A percentile compares a stretch with the other conserved stretches of the same genome.
phyloP scores from a whole-genome alignment of 305 asterid species.

The Fraxinus angustifolia region DNA sequence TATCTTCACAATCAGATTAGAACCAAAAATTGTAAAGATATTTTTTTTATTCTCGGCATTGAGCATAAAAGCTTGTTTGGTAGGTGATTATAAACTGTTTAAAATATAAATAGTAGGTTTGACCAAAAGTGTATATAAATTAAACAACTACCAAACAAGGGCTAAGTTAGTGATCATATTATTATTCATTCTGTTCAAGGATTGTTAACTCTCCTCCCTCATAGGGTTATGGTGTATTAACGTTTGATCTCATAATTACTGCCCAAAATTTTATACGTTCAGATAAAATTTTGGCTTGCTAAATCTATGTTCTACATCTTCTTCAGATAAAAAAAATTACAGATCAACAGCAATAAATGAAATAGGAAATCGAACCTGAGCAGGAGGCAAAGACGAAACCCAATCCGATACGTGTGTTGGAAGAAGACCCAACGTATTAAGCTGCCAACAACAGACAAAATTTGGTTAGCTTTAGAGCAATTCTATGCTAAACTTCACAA shows the following conservation, averaged over 20 bases:
- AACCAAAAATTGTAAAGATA: neutral
- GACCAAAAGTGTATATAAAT: neutral
- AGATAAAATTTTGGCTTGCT: neutral
- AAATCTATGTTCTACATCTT: neutral
- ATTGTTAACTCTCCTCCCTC: neutral
- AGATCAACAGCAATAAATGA: neutral
- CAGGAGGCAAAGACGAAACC: conserved; percentile 96
- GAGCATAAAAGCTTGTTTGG: neutral
- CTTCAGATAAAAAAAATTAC: neutral
- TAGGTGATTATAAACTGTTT: neutral
- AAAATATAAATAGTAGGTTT: neutral
- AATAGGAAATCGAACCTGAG: conserved; percentile 57
- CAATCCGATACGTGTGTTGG: conserved; percentile 94
- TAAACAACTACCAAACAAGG: neutral
- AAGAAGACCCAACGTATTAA: conserved; percentile 88
- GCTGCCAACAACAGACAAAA: conserved; percentile 44
- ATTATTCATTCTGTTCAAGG: neutral
- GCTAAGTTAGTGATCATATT: neutral
- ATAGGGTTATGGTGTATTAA: neutral
- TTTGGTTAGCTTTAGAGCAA: neutral
- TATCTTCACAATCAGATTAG: neutral
- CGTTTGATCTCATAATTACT: neutral
- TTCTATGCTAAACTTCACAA: conserved; percentile 1
- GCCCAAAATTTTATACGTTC: neutral
- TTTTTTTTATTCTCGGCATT: neutral